Conservation (phyloP, 768 basidiomycete species). For the Auriscalpium orientale region DNA sequence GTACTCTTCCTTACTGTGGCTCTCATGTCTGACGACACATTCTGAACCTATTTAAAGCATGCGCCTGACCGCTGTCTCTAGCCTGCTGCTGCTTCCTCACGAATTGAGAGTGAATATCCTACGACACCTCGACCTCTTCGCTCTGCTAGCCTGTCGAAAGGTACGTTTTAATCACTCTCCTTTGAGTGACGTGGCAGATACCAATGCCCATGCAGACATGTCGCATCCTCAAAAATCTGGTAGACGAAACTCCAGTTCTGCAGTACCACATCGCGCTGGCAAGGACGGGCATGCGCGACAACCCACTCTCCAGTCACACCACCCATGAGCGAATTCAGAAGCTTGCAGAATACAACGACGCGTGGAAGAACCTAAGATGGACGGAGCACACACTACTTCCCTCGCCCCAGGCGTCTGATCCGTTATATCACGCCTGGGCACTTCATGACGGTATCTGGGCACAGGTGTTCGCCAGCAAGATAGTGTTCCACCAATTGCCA, state of each 20-base stretch:
- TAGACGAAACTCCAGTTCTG: neutral
- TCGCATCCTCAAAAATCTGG: neutral
- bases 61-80: too few relatives aligned
- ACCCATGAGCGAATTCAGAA: neutral
- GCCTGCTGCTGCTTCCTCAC: too few relatives aligned
- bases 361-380: neutral
- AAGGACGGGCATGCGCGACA: neutral
- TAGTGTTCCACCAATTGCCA: constrained; percentile 40
- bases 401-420: neutral
- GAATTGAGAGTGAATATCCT: too few relatives aligned
- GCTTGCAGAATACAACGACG: neutral
- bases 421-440: neutral
- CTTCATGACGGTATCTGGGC: neutral
- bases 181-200: too few relatives aligned
- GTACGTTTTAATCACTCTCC: too few relatives aligned
- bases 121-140: too few relatives aligned
- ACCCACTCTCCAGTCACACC: neutral
- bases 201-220: neutral
- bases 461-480: constrained; percentile 5
- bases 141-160: too few relatives aligned
- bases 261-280: neutral
- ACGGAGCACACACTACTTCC: neutral
- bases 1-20: too few relatives aligned
- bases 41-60: too few relatives aligned
- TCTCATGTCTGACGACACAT: too few relatives aligned